Conservation (phyloP, 192 early-diverging fungal genomes). For the Entrophospora sp. region DNA sequence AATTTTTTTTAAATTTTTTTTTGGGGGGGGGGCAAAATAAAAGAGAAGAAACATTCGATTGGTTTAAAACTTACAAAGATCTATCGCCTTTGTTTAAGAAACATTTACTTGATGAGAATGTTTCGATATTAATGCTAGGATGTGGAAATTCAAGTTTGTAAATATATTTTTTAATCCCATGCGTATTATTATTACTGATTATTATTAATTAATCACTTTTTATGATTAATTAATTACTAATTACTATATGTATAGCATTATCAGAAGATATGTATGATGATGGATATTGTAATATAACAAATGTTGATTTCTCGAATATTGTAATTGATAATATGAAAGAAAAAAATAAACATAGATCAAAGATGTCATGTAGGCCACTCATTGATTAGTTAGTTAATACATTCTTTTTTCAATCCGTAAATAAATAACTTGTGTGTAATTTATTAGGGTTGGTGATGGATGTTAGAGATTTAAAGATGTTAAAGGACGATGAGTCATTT, state of each 20-base stretch:
- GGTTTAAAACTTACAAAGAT: conserved; percentile 79
- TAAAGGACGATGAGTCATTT: conserved; percentile 47
- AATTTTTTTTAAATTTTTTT: not conserved
- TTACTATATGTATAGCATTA: conserved; percentile 32
- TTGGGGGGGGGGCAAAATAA: conserved; percentile 32
- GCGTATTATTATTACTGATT: not conserved
- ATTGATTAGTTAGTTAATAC: not conserved
- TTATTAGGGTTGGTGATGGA: conserved; percentile 74
- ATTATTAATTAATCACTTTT: not conserved
- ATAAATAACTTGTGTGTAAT: too few relatives aligned
- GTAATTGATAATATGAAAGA: conserved; percentile 72
- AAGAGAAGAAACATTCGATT: conserved; percentile 62
- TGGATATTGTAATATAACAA: conserved; percentile 62
- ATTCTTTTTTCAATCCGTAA: not conserved
- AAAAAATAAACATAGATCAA: conserved; percentile 37
- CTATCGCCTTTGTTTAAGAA: conserved; percentile 51
- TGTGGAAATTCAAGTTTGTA: conserved; percentile 71
- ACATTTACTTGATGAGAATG: conserved; percentile 42
- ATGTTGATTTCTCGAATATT: conserved; percentile 71
- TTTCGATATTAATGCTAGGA: conserved; percentile 73
- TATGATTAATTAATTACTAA: not conserved
- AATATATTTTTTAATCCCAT: not conserved
- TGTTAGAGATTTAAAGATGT: conserved; percentile 59
- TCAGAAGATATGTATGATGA: conserved; percentile 73
- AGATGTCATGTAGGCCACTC: conserved; percentile 45